A percentile compares a stretch with the other conserved stretches of the same genome.
Conservation (phyloP, 208 protist genomes). For the Phytomonas francai region DNA sequence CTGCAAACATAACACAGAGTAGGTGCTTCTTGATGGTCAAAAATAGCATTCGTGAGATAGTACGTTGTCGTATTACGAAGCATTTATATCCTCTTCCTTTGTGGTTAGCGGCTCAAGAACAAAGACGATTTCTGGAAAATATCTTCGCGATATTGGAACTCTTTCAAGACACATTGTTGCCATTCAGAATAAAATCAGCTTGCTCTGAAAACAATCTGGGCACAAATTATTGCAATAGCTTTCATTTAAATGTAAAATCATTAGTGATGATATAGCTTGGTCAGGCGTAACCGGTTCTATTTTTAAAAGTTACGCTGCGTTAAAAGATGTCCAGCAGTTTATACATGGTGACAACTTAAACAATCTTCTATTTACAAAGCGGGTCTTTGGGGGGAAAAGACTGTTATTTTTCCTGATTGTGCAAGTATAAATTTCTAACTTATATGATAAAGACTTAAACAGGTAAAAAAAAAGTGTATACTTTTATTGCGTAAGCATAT, state of each 20-base stretch:
- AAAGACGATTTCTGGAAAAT: background rate
- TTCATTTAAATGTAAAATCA: background rate
- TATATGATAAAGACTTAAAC: background rate
- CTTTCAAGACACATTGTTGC: background rate
- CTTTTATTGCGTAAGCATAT: background rate
- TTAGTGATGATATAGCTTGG: background rate
- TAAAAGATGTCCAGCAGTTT: background rate
- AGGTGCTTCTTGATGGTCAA: conserved; percentile 46
- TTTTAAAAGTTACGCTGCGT: background rate
- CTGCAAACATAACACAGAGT: conserved; percentile 76
- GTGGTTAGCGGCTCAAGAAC: background rate
- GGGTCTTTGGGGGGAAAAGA: background rate
- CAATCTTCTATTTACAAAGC: conserved; percentile 5
- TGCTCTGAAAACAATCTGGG: background rate
- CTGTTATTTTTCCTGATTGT: too few relatives aligned
- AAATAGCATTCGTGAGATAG: background rate
- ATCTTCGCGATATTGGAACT: background rate
- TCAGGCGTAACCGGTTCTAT: background rate
- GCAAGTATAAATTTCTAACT: too few relatives aligned
- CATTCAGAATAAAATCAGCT: background rate
- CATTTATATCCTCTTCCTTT: background rate
- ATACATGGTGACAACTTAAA: background rate
- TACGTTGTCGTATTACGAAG: background rate
- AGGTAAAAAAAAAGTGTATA: background rate
- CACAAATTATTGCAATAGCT: background rate